Percentiles rank a stretch among this genome's conserved stretches.
These are phyloP conservation scores for Nakataea oryzae DNA, from an alignment of 2,329 filamentous ascomycete genomes.

Conservation along the genomic window DNA sequence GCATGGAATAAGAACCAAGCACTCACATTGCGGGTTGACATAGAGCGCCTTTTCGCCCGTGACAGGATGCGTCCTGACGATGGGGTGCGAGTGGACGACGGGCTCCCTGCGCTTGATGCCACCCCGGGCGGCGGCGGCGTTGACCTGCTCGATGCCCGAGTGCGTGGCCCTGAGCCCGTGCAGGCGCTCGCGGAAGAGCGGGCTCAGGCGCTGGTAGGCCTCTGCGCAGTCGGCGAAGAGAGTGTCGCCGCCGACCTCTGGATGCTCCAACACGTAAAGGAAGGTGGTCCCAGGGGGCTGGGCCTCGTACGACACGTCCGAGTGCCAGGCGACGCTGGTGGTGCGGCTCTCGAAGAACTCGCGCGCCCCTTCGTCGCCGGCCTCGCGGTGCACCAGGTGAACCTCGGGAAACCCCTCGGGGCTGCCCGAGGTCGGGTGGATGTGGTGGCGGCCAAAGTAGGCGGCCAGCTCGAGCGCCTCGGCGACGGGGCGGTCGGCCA, in stretches of 20 bases:
- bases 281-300: conserved; percentile 89
- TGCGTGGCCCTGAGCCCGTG: conserved; percentile 74
- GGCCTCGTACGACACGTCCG: conserved; percentile 77
- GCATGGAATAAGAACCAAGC: conserved; percentile 3
- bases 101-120: conserved; percentile 46
- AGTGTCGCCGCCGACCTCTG: conserved; percentile 72
- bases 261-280: conserved; percentile 73
- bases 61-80: conserved; percentile 72
- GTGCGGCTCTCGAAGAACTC: conserved; percentile 52
- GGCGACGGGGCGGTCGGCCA: conserved; percentile 50
- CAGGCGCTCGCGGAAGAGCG: conserved; percentile 66
- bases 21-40: conserved; percentile 70
- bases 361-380: conserved; percentile 48
- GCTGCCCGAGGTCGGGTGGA: conserved; percentile 62
- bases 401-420: conserved; percentile 58
- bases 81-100: conserved; percentile 61
- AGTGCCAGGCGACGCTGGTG: conserved; percentile 80
- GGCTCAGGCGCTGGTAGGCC: conserved; percentile 71
- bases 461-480: conserved; percentile 52
- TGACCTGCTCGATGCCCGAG: conserved; percentile 71
- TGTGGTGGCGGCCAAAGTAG: conserved; percentile 53
- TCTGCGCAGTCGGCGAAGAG: conserved; percentile 70
- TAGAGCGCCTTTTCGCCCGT: conserved; percentile 78
- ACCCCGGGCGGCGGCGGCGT: conserved; percentile 51
- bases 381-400: conserved; percentile 63